Percentiles rank a stretch among this genome's conserved stretches.
These are phyloP conservation scores for Saccharomyces eubayanus DNA, from an alignment of 805 yeast genomes.

Conservation along the genomic window DNA sequence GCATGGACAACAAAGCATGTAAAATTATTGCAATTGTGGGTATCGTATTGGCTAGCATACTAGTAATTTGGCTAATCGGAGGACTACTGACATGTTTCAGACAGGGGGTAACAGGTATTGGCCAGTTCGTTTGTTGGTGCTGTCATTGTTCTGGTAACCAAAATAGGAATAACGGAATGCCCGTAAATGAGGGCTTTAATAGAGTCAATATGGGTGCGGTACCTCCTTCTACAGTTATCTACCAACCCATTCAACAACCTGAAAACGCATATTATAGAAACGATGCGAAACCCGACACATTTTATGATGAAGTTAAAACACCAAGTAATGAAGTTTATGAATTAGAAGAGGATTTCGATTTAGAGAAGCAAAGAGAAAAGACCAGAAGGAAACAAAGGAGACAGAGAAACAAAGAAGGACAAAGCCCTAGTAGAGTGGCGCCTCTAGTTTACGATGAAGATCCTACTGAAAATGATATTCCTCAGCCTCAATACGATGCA, in stretches of 20 bases:
- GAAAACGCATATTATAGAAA: conserved; percentile 16
- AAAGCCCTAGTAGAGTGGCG: conserved; percentile 1
- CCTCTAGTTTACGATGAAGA: conserved; percentile 10
- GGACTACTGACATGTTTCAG: conserved; percentile 48
- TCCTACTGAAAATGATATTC: conserved; percentile 3
- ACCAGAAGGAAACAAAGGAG: conserved; percentile 5
- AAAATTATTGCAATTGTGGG: conserved; percentile 72
- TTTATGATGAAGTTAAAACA: conserved; percentile 15
- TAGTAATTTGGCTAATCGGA: conserved; percentile 49
- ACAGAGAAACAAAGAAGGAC: not conserved
- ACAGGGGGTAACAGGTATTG: conserved; percentile 47
- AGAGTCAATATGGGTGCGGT: conserved; percentile 3
- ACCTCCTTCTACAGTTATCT: conserved; percentile 23
- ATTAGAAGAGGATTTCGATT: conserved; percentile 27
- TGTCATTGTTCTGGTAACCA: conserved; percentile 25
- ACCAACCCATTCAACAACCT: conserved; percentile 28
- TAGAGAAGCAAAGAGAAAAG: conserved; percentile 23
- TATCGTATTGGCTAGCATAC: conserved; percentile 47
- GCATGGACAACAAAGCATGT: conserved; percentile 71
- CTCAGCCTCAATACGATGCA: conserved; percentile 7
- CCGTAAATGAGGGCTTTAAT: conserved; percentile 11
- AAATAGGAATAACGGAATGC: not conserved
- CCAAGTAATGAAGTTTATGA: conserved; percentile 20
- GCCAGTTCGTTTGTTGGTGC: conserved; percentile 47
- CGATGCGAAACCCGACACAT: conserved; percentile 7